Base-by-base conservation (phyloP, 352 stramenopile genomes). In the Pythium scleroteichum region DNA sequence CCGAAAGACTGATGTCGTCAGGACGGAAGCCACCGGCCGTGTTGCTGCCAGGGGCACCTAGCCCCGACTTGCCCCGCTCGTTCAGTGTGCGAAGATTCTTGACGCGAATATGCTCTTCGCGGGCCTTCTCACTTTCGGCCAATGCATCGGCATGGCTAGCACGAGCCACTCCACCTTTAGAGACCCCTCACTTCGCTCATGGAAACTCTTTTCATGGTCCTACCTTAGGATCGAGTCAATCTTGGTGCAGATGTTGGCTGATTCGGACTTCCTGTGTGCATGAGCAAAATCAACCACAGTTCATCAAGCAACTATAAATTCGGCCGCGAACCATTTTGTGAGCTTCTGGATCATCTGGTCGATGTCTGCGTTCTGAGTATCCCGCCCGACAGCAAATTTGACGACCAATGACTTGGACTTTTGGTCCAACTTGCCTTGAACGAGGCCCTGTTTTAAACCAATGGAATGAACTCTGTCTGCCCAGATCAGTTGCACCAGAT, bases 361-460 rank as follows among this genome's bases (percentile, higher is more conserved):
- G 53, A 97, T 87, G 64, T 97, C 88, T 12, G 82, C 78, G 59
- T 87, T 55, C 56, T 88, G 78, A 12, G 90, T 94, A 62, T 97
- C 90, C 19, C 90, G 84, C n/a, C 85, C 90, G 17, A 96, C 82
- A 0, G 88, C 88, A 63, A 94, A 95, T 61, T 95, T 96, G 50
- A 95, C 82, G 33, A 92, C 73, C 16, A 95, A 85, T 17, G 72
- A 72, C 23, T 84, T 71, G 38, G 72, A 87, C 64, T 95, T 94
- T 51, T 97, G 89, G 61, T 97, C 85, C 59, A 97, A 65, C 51
- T 97, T 97, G 64, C 87, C 90, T 76, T 96, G 79, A 23, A 97
- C 65, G n/a, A 97, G 62, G 22, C 90, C 85, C 86, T 95, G 6
- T 24, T 20, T 45, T n/a, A n/a, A n/a, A n/a, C n/a, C n/a, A n/a